Conservation (phyloP, 768 basidiomycete species). For the Leccinum uliginosum region DNA sequence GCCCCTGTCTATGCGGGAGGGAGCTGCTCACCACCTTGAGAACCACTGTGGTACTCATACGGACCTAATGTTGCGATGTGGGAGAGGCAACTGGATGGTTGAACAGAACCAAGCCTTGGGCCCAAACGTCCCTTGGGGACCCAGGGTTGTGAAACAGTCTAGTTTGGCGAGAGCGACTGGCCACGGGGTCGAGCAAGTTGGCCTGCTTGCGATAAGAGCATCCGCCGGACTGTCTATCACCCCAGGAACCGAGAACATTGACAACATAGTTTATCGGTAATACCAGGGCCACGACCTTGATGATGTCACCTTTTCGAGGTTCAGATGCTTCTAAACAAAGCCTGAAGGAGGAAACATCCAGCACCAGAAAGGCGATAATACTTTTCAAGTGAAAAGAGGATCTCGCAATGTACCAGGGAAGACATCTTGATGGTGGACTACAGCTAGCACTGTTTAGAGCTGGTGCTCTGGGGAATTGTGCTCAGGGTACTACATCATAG, state of each 20-base stretch:
- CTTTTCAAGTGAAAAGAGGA: too few relatives aligned
- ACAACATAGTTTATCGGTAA: conserved; percentile 98
- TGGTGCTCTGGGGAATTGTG: too few relatives aligned
- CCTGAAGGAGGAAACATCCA: too few relatives aligned
- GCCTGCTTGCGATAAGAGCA: conserved; percentile 1
- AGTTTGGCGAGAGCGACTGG: conserved; percentile 13
- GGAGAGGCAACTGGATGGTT: conserved; percentile 6
- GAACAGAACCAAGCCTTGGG: conserved; percentile 1
- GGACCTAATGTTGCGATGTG: conserved; percentile 12
- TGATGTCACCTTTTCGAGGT: conserved; percentile 84
- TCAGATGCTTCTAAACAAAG: conserved; percentile 84
- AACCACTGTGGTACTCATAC: conserved; percentile 19
- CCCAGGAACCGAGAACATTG: conserved; percentile 60
- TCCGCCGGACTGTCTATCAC: conserved; percentile 44
- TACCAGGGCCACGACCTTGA: conserved; percentile 90
- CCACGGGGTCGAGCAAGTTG: conserved; percentile 9
- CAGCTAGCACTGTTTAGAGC: too few relatives aligned
- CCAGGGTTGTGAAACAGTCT: conserved; percentile 9
- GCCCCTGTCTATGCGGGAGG: conserved; percentile 2
- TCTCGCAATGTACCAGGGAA: too few relatives aligned
- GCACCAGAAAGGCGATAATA: too few relatives aligned
- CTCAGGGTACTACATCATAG: too few relatives aligned
- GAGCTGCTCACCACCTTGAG: not conserved
- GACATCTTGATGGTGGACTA: too few relatives aligned
- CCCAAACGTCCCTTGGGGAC: conserved; percentile 14